Evolutionary conservation across 1,139 yeast species (phyloP).

Genomic region (Suhomyces bokatorum): DNA sequence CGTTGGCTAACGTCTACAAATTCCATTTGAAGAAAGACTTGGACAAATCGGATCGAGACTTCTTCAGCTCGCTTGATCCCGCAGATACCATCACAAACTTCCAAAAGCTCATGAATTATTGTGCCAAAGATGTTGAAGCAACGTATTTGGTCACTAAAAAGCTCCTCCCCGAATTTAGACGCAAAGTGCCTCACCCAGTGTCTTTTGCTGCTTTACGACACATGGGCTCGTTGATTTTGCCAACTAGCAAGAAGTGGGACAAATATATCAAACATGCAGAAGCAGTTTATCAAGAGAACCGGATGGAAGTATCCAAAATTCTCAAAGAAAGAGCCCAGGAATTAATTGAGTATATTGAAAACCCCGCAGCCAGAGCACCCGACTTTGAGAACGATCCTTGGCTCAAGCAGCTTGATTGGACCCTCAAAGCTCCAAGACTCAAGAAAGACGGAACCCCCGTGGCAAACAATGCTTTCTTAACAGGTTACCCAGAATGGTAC

Average conservation of each 20-base stretch:
- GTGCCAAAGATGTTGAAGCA: constrained; percentile 80
- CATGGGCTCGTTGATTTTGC: constrained; percentile 75
- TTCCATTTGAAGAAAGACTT: constrained; percentile 75
- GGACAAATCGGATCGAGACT: constrained; percentile 67
- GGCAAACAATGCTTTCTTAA: constrained; percentile 75
- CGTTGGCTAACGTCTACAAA: constrained; percentile 76
- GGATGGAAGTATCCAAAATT: constrained; percentile 56
- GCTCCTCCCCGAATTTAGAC: constrained; percentile 66
- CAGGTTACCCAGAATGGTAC: constrained; percentile 96
- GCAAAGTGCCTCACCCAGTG: constrained; percentile 88
- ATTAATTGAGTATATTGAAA: constrained; percentile 42
- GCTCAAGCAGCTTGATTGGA: constrained; percentile 91
- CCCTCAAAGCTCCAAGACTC: constrained; percentile 55
- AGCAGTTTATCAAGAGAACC: constrained; percentile 57
- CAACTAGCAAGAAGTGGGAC: constrained; percentile 77
- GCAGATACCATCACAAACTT: constrained; percentile 58
- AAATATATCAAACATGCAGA: constrained; percentile 73
- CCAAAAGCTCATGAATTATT: constrained; percentile 66
- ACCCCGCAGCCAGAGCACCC: constrained; percentile 27
- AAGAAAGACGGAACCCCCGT: constrained; percentile 74
- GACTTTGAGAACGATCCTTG: constrained; percentile 68
- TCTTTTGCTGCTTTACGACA: constrained; percentile 85
- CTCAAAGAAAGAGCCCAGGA: constrained; percentile 62
- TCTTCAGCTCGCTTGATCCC: constrained; percentile 58
- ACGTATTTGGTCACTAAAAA: constrained; percentile 71